These are phyloP conservation scores for Pachyrhizus erosus DNA, from an alignment of 306 rosid species.

Conservation along the genomic window DNA sequence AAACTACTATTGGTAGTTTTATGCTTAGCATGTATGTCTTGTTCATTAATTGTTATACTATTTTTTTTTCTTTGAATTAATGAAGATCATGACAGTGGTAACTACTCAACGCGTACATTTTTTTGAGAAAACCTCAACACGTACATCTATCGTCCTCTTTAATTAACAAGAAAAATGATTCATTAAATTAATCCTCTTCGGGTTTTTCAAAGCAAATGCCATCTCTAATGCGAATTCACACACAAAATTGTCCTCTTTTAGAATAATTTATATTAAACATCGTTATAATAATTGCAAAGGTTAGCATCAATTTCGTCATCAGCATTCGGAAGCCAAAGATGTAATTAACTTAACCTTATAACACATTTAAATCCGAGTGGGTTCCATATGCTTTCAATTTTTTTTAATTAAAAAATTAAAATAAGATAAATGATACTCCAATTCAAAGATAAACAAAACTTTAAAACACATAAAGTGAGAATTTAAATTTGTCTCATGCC, in stretches of 20 bases:
- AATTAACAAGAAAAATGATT: conserved; percentile 40
- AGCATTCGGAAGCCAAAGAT: conserved; percentile 49
- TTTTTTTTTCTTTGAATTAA: not conserved
- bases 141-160: not conserved
- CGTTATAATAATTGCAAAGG: conserved; percentile 43
- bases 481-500: not conserved
- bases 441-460: not conserved
- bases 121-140: too few species aligned
- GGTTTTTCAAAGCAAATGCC: conserved; percentile 30
- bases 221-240: not conserved
- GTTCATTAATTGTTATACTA: not conserved
- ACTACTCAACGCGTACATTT: not conserved
- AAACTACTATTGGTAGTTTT: not conserved
- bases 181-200: conserved; percentile 30
- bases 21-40: not conserved
- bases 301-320: conserved; percentile 40
- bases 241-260: conserved; percentile 40
- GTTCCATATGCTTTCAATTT: conserved; percentile 45
- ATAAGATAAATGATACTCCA: not conserved
- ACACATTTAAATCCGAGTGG: conserved; percentile 47
- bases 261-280: conserved; percentile 9
- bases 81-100: conserved; percentile 13
- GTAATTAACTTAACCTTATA: conserved; percentile 38
- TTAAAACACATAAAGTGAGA: not conserved
- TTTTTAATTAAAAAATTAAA: not conserved